A percentile compares a stretch with the other conserved stretches of the same genome.
phyloP scores from a whole-genome alignment of 768 basidiomycete species.

The Calocybe indica region DNA sequence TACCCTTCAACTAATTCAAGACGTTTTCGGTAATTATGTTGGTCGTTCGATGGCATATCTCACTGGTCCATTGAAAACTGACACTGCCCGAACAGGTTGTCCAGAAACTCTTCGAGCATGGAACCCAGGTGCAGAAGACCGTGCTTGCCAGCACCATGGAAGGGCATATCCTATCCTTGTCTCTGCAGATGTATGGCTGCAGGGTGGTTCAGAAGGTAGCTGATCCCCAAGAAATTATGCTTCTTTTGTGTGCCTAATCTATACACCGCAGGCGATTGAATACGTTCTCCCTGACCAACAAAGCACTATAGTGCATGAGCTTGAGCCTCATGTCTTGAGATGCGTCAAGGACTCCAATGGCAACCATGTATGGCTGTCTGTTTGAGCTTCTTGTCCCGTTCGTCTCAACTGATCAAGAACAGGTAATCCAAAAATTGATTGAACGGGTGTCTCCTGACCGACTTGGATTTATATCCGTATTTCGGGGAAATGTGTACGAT shows the following conservation, averaged over 20 bases:
- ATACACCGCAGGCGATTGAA: slow-evolving; percentile 68
- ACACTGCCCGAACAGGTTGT: slow-evolving; percentile 55
- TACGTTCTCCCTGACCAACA: slow-evolving; percentile 76
- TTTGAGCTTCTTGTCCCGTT: not conserved
- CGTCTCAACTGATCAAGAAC: not conserved
- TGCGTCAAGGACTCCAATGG: slow-evolving; percentile 91
- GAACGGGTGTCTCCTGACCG: slow-evolving; percentile 74
- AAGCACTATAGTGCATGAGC: slow-evolving; percentile 63
- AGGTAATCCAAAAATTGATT: slow-evolving; percentile 88
- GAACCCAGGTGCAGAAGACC: slow-evolving; percentile 69
- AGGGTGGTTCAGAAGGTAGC: slow-evolving; percentile 88
- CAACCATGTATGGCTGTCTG: slow-evolving; percentile 67
- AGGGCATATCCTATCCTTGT: slow-evolving; percentile 67
- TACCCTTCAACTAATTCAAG: slow-evolving; percentile 72
- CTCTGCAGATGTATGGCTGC: slow-evolving; percentile 94
- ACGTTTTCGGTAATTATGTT: slow-evolving; percentile 97
- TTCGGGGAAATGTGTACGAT: slow-evolving; percentile 74
- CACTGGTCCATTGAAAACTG: not conserved
- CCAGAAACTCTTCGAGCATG: slow-evolving; percentile 90
- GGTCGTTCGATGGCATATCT: slow-evolving; percentile 16
- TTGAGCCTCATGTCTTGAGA: slow-evolving; percentile 73
- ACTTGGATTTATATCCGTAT: slow-evolving; percentile 66
- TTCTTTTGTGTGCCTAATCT: not conserved
- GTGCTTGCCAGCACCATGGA: slow-evolving; percentile 69
- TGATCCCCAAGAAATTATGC: not conserved